phyloP scores from a whole-genome alignment of 116 monocot species.

The Cymodocea nodosa region DNA sequence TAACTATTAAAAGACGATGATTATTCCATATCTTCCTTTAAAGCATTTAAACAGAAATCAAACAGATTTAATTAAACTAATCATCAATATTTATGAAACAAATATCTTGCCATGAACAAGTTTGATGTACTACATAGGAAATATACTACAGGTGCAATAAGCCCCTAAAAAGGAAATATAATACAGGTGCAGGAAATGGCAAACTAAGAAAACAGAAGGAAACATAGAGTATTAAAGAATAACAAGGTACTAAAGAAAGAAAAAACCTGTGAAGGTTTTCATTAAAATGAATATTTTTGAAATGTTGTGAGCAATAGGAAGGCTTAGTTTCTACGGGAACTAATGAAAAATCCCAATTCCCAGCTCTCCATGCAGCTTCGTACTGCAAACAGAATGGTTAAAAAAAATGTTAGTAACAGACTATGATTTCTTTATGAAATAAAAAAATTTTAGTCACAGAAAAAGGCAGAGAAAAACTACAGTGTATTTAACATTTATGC shows the following conservation, averaged over 20 bases:
- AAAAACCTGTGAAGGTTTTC: slow-evolving; percentile 68
- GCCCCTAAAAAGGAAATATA: no score
- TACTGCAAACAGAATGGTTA: slow-evolving; percentile 24
- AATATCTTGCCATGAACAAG: no score
- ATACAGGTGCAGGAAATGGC: background rate
- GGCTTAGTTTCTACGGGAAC: slow-evolving; percentile 16
- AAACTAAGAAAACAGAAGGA: background rate
- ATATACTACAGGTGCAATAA: no score
- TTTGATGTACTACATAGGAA: no score
- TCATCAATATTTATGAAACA: no score
- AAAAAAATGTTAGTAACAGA: background rate
- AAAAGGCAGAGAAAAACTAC: no score
- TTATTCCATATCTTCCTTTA: no score
- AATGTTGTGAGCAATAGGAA: slow-evolving; percentile 7
- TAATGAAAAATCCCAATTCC: slow-evolving; percentile 93
- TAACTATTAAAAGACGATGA: no score
- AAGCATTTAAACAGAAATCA: no score
- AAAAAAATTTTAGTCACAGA: no score
- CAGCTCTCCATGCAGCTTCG: slow-evolving; percentile 97
- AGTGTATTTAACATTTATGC: no score
- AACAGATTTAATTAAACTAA: no score
- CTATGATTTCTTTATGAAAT: background rate
- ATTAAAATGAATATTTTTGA: slow-evolving; percentile 40
- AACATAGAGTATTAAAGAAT: background rate
- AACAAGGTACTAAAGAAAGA: background rate